These are phyloP conservation scores for Abrus precatorius DNA, from an alignment of 306 rosid species.

Conservation along the genomic window DNA sequence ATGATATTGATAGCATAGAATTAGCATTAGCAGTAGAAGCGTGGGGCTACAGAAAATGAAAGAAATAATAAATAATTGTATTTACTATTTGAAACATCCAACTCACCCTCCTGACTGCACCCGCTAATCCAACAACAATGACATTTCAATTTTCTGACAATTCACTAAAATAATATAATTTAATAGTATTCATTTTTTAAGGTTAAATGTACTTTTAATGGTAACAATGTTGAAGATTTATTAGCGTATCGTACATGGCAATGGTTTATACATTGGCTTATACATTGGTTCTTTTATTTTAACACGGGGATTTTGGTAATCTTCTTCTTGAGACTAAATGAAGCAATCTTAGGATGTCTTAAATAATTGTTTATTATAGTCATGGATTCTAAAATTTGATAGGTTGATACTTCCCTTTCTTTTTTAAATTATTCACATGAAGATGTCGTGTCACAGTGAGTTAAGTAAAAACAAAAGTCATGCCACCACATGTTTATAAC, in stretches of 20 bases:
- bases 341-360: no score
- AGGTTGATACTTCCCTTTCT: no score
- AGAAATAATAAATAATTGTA: not conserved
- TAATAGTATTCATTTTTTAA: slow-evolving; percentile 5
- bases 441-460: no score
- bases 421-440: no score
- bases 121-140: slow-evolving; percentile 41
- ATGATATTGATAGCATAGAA: not conserved
- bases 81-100: slow-evolving; percentile 33
- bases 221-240: not conserved
- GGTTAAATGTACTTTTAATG: not conserved
- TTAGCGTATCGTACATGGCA: not conserved
- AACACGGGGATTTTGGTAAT: no score
- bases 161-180: not conserved
- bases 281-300: no score
- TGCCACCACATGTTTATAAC: no score
- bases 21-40: not conserved
- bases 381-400: no score
- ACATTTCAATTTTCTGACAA: slow-evolving; percentile 39
- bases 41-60: slow-evolving; percentile 23
- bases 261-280: no score
- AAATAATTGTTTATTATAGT: no score
- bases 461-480: no score
- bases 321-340: no score
- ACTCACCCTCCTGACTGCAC: slow-evolving; percentile 45